Conservation (phyloP, 2,329 filamentous ascomycete species). For the Cercospora zeae-maydis region DNA sequence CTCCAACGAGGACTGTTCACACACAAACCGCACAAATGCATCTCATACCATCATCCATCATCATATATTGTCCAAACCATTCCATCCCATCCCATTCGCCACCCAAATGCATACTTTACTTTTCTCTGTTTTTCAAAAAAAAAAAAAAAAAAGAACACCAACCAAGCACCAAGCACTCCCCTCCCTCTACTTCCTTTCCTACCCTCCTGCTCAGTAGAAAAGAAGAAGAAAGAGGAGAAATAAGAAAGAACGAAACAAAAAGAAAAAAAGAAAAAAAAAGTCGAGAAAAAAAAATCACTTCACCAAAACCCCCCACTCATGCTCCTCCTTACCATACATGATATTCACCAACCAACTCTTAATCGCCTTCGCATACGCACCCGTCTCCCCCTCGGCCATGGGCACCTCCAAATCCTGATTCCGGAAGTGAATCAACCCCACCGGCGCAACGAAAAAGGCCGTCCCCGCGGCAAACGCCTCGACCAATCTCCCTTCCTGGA, state of each 20-base stretch:
- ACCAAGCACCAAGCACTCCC: too few relatives aligned
- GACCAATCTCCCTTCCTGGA: conserved; percentile 69
- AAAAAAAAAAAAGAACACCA: too few relatives aligned
- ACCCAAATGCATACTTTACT: too few relatives aligned
- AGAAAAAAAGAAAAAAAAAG: too few relatives aligned
- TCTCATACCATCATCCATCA: too few relatives aligned
- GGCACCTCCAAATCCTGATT: conserved; percentile 45
- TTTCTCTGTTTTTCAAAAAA: too few relatives aligned
- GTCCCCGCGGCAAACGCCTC: conserved; percentile 87
- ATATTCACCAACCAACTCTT: conserved; percentile 49
- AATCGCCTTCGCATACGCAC: conserved; percentile 42
- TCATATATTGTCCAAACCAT: too few relatives aligned
- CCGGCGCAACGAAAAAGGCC: conserved; percentile 56
- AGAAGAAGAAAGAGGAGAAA: too few relatives aligned
- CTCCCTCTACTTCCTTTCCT: too few relatives aligned
- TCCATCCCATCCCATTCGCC: neutral
- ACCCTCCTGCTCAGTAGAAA: neutral
- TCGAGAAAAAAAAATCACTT: neutral
- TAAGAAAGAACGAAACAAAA: too few relatives aligned
- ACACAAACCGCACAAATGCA: too few relatives aligned
- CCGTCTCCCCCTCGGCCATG: conserved; percentile 40
- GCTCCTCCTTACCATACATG: conserved; percentile 47
- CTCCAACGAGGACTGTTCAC: too few relatives aligned
- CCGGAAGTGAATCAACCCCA: conserved; percentile 46
- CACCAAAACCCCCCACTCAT: conserved; percentile 44